These are phyloP conservation scores for Mortierella sp. DNA, from an alignment of 371 early-diverging fungal genomes.

Conservation along the genomic window DNA sequence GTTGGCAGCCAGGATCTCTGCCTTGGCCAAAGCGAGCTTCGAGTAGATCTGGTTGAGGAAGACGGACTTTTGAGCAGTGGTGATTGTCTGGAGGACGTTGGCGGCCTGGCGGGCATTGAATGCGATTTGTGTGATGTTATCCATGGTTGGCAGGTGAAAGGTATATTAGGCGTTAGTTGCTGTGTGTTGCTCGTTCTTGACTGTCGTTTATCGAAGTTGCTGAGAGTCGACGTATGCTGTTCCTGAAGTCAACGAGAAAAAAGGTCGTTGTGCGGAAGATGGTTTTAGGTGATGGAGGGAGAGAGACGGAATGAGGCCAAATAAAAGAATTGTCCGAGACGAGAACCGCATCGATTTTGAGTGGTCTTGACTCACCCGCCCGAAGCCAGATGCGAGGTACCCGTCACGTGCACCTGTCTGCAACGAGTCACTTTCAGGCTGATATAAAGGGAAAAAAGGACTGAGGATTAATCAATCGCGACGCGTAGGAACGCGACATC, in stretches of 20 bases:
- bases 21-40: conserved; percentile 76
- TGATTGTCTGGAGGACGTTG: conserved; percentile 83
- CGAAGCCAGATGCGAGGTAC: not conserved
- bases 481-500: conserved; percentile 9
- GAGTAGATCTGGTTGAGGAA: conserved; percentile 83
- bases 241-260: not conserved
- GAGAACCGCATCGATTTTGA: conserved; percentile 12
- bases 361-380: conserved; percentile 16
- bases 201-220: not conserved
- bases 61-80: conserved; percentile 81
- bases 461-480: not conserved
- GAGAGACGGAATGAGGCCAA: conserved; percentile 3
- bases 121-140: conserved; percentile 70
- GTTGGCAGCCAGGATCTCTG: conserved; percentile 86
- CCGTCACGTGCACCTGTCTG: not conserved
- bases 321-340: conserved; percentile 3
- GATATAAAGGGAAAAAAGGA: too few species aligned
- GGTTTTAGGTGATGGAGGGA: not conserved
- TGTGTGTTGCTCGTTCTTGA: not conserved
- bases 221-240: not conserved
- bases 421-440: not conserved
- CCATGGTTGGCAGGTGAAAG: conserved; percentile 20
- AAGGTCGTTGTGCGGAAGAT: not conserved
- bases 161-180: not conserved
- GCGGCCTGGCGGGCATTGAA: conserved; percentile 85